Evolutionary conservation across 345 rosid species (phyloP), one percentile per base, ranked within the genome.

Genomic region (Rubroshorea leprosula): DNA sequence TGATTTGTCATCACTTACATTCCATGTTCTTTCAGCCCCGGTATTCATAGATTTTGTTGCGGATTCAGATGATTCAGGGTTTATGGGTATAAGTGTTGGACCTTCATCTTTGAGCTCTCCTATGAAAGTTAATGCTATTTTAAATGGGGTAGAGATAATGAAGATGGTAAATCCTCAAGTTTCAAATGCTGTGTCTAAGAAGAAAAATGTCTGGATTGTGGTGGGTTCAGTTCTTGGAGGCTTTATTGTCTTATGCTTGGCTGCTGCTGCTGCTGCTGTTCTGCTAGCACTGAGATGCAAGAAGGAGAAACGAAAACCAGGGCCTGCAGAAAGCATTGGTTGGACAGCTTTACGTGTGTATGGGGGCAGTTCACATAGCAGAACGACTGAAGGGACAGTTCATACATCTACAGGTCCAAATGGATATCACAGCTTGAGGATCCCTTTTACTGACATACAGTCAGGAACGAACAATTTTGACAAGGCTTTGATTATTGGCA

Each of bases 111-210:
- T 93, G n/a, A 89, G 99, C 60, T 73, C 46, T 62, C 65, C 81
- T 13, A 7, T 57, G 23, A 84, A 68, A 54, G 60, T 63, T 27
- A 89, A 93, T 67, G 98, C 96, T 53, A 66, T 92, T 39, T 62
- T 92, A 70, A 92, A 89, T 59, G 98, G 98, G 24, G 86, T 82
- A 0, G 98, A 92, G 82, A 83, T 92, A 21, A 84, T 92, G 97
- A 84, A 75, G 68, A 64, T 92, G 77, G 63, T 86, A 48, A 68
- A 58, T 55, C 57, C 62, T 68, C 71, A 58, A 35, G 63, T 45
- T 58, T 58, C 62, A 7, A 54, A 50, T 17, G 46, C 54, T 2
- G 76, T 53, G 11, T 54, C 68, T 23, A 72, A 77, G 59, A 83
- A 76, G 74, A 78, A 57, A 58, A 72, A 24, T 2, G 46, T 63